Conservation (phyloP, 805 yeast genomes). For the Saccharomycopsis sp. region DNA sequence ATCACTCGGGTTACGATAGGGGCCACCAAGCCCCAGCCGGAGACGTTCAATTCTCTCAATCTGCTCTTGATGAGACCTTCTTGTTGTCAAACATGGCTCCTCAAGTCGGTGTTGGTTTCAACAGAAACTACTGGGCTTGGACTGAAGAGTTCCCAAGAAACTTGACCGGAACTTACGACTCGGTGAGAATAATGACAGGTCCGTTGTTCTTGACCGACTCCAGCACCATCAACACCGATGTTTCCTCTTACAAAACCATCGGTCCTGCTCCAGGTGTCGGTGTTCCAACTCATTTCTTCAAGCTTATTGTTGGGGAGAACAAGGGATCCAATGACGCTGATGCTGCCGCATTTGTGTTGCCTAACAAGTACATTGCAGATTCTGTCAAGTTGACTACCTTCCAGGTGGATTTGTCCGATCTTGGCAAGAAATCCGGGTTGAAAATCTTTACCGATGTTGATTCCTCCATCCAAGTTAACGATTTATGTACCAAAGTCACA, state of each 20-base stretch:
- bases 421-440: slow-evolving; percentile 11
- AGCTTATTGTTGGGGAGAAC: slow-evolving; percentile 17
- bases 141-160: slow-evolving; percentile 69
- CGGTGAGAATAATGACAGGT: slow-evolving; percentile 71
- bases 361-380: slow-evolving; percentile 13
- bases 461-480: slow-evolving; percentile 9
- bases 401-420: slow-evolving; percentile 10
- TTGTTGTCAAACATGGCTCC: slow-evolving; percentile 55
- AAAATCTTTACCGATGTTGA: slow-evolving; percentile 11
- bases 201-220: slow-evolving; percentile 65
- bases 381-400: slow-evolving; percentile 9
- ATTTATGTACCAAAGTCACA: slow-evolving; percentile 17
- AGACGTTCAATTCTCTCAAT: slow-evolving; percentile 50
- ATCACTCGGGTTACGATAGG: slow-evolving; percentile 56
- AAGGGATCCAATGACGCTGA: slow-evolving; percentile 9
- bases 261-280: slow-evolving; percentile 62
- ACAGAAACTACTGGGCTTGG: slow-evolving; percentile 63
- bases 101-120: slow-evolving; percentile 62
- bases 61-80: slow-evolving; percentile 58
- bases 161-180: slow-evolving; percentile 50
- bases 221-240: slow-evolving; percentile 50
- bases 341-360: slow-evolving; percentile 20
- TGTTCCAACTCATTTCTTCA: slow-evolving; percentile 25
- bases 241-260: slow-evolving; percentile 59
- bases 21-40: slow-evolving; percentile 67